Conservation (phyloP, 441 rosid genomes). For the Cnidoscolus chayamansa region DNA sequence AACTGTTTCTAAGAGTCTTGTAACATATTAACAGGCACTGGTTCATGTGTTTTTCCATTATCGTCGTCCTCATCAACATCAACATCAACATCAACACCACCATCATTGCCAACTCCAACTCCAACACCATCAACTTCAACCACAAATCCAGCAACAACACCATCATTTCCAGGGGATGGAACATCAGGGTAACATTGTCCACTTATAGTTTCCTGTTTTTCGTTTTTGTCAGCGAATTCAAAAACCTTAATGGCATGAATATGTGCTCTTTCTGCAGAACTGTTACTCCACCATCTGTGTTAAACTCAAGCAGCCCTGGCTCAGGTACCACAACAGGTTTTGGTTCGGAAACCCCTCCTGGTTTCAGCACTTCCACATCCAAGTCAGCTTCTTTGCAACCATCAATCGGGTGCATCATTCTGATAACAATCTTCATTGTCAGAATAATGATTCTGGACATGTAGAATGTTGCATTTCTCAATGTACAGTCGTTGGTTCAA, state of each 20-base stretch:
- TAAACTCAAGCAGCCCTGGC: slow-evolving; percentile 56
- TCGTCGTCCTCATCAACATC: no score
- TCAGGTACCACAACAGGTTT: slow-evolving; percentile 39
- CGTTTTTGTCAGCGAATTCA: neutral
- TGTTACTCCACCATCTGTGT: slow-evolving; percentile 62
- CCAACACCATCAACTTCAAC: slow-evolving; percentile 35
- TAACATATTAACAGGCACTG: slow-evolving; percentile 54
- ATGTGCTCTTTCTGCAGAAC: slow-evolving; percentile 39
- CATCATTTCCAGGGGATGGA: slow-evolving; percentile 42
- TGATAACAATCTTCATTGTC: slow-evolving; percentile 34
- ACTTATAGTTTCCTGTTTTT: neutral
- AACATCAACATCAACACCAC: slow-evolving; percentile 36
- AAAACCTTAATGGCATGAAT: slow-evolving; percentile 10
- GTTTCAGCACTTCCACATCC: slow-evolving; percentile 48
- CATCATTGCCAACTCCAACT: slow-evolving; percentile 36
- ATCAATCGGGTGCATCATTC: slow-evolving; percentile 26
- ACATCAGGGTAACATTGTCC: slow-evolving; percentile 43
- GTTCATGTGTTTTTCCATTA: slow-evolving; percentile 70
- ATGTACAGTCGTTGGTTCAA: slow-evolving; percentile 20
- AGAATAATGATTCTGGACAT: slow-evolving; percentile 34
- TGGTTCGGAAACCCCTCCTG: slow-evolving; percentile 52
- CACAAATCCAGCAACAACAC: slow-evolving; percentile 35
- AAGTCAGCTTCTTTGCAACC: slow-evolving; percentile 37
- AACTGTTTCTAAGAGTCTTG: slow-evolving; percentile 4
- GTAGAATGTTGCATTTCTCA: slow-evolving; percentile 29